Conservation (phyloP, 129 eudicot genomes). For the Flaveria robusta region DNA sequence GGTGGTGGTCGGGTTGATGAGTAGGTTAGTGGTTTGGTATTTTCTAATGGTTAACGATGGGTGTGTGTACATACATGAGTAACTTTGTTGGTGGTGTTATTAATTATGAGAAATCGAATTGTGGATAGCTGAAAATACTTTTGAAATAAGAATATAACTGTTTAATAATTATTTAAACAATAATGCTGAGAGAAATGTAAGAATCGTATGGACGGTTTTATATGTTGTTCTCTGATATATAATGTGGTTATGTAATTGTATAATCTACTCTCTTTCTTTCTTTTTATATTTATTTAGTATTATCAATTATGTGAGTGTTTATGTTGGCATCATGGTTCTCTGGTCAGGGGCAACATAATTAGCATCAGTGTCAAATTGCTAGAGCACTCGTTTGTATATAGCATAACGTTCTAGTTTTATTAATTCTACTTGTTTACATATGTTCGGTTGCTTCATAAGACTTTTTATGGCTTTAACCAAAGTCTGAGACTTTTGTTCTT, state of each 20-base stretch:
- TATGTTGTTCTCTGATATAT: background rate
- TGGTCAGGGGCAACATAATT: no score
- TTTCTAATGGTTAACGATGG: constrained; percentile 43
- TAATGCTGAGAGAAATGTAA: background rate
- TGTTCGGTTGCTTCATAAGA: background rate
- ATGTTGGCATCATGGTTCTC: background rate
- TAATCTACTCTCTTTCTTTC: background rate
- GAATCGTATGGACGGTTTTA: background rate
- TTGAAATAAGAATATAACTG: background rate
- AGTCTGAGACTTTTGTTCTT: no score
- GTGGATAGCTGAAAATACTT: constrained; percentile 5
- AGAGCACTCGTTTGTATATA: no score
- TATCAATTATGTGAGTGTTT: background rate
- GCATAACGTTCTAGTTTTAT: no score
- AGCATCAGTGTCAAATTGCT: no score
- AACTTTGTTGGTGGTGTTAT: constrained; percentile 45
- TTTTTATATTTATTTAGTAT: background rate
- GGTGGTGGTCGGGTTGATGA: constrained; percentile 49
- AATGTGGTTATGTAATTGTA: background rate
- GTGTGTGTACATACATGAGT: constrained; percentile 40
- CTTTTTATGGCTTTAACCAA: no score
- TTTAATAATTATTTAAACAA: background rate
- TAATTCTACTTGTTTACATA: background rate
- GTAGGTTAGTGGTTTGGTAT: constrained; percentile 11
- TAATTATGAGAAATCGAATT: constrained; percentile 9